Evolutionary conservation across 169 alveolate genomes (phyloP), one percentile per base, ranked within the genome.

Genomic region (Plasmodium chabaudi): DNA sequence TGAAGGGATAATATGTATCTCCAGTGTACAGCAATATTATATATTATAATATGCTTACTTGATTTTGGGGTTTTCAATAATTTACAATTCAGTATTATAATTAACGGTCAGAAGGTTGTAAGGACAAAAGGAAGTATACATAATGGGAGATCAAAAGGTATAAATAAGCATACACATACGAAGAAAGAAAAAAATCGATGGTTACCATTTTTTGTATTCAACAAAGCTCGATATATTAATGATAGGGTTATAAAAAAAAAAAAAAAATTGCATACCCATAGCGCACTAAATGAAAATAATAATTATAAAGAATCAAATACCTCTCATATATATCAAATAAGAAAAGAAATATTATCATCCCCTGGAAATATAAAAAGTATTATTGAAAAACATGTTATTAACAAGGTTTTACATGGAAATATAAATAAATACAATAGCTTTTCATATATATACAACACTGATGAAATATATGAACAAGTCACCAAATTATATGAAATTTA

Each of bases 391-490:
- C 49, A 63, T 9, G 65, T 77, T 39, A 63, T 53, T 13, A 77
- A 49, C 49, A 77, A 68, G 19, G 75, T 77, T 19, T 47, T 44
- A 6, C 6, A 63, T 17, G 77, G 57, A 63, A 53, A 34, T 64
- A 53, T 77, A 27, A 77, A 77, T 42, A 64, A 64, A 44, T 77
- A 61, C 21, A 77, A 77, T 21, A 77, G 88, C 59, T 77, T 77
- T 77, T 63, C 69, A 17, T 77, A 77, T 69, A 64, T 77, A 12
- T 77, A 63, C 51, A 47, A 44, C 15, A 21, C 1, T 49, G 77
- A 77, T 19, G 75, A 64, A 5, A 77, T 77, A 49, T 47, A 77
- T 77, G 75, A 77, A 51, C 88, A 77, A 15, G 15, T 77, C 13
- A 65, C 9, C n/a, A 77, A 65, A 25, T 57, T 77, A 7, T 42